Conservation (phyloP, 139 green algal species). For the Ostreobium quekettii region DNA sequence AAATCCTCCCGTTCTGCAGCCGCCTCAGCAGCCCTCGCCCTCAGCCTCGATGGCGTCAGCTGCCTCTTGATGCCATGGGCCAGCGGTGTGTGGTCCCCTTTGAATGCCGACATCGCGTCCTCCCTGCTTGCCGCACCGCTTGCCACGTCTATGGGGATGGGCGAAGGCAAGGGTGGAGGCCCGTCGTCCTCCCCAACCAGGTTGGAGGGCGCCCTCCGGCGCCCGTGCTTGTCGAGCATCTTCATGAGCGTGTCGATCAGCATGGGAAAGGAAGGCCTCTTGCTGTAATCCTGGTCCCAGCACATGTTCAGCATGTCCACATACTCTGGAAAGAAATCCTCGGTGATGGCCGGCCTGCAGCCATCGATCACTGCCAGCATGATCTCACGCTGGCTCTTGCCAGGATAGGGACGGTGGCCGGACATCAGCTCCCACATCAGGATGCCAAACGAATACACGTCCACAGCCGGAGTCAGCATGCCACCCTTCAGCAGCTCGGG, state of each 20-base stretch:
- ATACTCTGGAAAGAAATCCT: no score
- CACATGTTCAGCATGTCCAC: not conserved
- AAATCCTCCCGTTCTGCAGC: no score
- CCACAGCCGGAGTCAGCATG: conserved; percentile 10
- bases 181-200: no score
- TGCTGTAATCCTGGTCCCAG: conserved; percentile 3
- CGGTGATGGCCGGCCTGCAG: not conserved
- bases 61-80: no score
- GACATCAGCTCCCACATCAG: conserved; percentile 12
- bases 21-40: no score
- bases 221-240: not conserved
- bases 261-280: not conserved
- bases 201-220: no score
- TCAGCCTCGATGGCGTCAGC: no score
- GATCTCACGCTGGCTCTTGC: conserved; percentile 11
- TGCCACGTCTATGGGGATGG: no score
- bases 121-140: no score
- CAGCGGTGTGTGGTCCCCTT: no score
- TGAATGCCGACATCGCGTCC: no score
- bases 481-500: conserved; percentile 25
- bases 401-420: not conserved
- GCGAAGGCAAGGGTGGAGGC: no score
- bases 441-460: conserved; percentile 28
- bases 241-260: not conserved
- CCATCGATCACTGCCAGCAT: conserved; percentile 9